phyloP scores from a whole-genome alignment of 345 rosid species.

The Salix exigua region DNA sequence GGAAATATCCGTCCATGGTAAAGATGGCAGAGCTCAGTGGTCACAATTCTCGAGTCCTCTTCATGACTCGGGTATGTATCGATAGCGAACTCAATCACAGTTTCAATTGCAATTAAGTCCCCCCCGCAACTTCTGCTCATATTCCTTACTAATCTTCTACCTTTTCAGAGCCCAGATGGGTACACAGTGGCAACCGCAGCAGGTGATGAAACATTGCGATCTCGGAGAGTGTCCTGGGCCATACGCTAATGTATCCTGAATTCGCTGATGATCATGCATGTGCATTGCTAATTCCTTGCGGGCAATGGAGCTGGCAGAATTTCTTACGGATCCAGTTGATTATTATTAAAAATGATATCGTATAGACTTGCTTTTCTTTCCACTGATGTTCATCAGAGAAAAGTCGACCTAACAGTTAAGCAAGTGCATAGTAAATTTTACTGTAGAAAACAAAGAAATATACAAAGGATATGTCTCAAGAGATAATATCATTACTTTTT shows the following conservation, averaged over 20 bases:
- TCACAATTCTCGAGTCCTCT: conserved; percentile 42
- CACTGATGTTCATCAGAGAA: no score
- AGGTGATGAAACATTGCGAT: conserved; percentile 56
- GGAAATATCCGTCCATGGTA: conserved; percentile 36
- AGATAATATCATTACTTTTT: no score
- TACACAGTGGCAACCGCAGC: conserved; percentile 66
- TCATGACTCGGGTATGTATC: conserved; percentile 35
- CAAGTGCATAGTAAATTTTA: no score
- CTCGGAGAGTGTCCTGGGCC: conserved; percentile 44
- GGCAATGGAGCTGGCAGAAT: no score
- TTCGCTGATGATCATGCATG: conserved; percentile 2
- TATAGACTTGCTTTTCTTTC: no score
- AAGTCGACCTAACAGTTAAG: no score
- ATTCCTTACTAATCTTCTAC: background rate
- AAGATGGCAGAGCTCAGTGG: conserved; percentile 44
- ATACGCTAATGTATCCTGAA: background rate
- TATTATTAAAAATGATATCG: no score
- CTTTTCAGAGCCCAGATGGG: conserved; percentile 54
- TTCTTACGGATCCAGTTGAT: no score
- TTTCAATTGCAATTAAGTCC: background rate
- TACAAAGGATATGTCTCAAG: no score
- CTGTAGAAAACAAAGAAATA: no score
- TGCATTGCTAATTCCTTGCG: background rate
- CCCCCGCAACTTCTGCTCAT: background rate
- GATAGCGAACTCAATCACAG: background rate